These are phyloP conservation scores for Sparassis latifolia DNA, from an alignment of 1,284 basidiomycete species.

Conservation along the genomic window DNA sequence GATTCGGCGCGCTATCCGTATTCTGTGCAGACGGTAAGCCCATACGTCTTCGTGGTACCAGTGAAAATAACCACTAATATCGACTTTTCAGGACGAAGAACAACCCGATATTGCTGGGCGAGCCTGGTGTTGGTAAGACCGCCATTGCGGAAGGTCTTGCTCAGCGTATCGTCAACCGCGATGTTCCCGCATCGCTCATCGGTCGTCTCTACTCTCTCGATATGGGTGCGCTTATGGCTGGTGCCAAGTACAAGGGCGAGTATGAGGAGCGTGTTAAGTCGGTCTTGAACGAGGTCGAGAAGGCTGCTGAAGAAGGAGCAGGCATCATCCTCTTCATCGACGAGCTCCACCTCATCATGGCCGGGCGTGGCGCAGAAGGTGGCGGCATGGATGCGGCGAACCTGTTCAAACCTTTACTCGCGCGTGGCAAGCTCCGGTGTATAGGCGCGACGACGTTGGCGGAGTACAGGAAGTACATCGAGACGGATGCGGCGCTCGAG, in stretches of 20 bases:
- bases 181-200: slow-evolving; percentile 87
- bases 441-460: slow-evolving; percentile 94
- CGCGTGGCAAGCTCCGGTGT: slow-evolving; percentile 84
- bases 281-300: slow-evolving; percentile 91
- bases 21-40: slow-evolving; percentile 65
- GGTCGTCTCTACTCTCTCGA: slow-evolving; percentile 84
- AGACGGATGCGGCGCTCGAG: slow-evolving; percentile 92
- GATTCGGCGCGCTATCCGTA: slow-evolving; percentile 75
- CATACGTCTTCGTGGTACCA: not conserved
- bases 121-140: slow-evolving; percentile 92
- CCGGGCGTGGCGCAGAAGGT: slow-evolving; percentile 68
- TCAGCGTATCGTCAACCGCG: slow-evolving; percentile 91
- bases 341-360: slow-evolving; percentile 91
- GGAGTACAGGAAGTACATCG: slow-evolving; percentile 95
- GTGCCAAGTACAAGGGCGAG: slow-evolving; percentile 94
- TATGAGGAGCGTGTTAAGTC: slow-evolving; percentile 97
- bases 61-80: not conserved
- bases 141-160: slow-evolving; percentile 95
- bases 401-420: slow-evolving; percentile 84
- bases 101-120: slow-evolving; percentile 89
- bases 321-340: slow-evolving; percentile 95
- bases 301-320: slow-evolving; percentile 76
- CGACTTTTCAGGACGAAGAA: slow-evolving; percentile 70
- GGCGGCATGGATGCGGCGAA: slow-evolving; percentile 86
- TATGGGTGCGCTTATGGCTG: slow-evolving; percentile 94